A percentile compares a stretch with the other conserved stretches of the same genome.
These are phyloP conservation scores for Epichloe sibirici DNA, from an alignment of 2,329 filamentous ascomycete species.

Conservation along the genomic window DNA sequence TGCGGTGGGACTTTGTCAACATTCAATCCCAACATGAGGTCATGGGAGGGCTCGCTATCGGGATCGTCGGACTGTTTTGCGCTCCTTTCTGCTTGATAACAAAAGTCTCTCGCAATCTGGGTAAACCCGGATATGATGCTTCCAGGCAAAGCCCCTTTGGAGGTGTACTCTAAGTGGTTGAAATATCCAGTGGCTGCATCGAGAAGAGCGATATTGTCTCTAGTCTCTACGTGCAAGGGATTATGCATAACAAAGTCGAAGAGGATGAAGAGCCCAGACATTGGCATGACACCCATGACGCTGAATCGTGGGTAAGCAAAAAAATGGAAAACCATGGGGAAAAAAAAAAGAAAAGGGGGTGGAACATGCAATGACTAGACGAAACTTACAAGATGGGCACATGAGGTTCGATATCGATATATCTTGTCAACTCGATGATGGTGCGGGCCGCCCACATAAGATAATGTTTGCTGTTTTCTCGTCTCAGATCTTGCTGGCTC, in stretches of 20 bases:
- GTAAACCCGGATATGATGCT: constrained; percentile 5
- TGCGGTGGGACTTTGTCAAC: background rate
- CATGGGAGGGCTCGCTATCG: background rate
- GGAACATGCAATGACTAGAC: rapidly evolving
- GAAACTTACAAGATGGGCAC: constrained; percentile 21
- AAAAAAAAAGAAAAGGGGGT: too few relatives aligned
- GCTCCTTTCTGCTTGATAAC: constrained; percentile 1
- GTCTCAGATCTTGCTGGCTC: constrained; percentile 6
- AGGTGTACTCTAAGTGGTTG: constrained; percentile 6
- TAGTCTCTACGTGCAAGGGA: constrained; percentile 10
- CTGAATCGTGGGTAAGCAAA: constrained; percentile 3
- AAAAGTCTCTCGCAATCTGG: constrained; percentile 2
- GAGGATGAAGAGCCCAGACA: constrained; percentile 12
- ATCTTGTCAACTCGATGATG: constrained; percentile 21
- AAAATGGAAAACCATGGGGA: background rate
- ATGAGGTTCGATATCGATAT: constrained; percentile 21
- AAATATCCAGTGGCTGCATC: constrained; percentile 10
- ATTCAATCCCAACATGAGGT: background rate
- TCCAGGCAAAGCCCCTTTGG: constrained; percentile 7
- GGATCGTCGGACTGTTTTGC: background rate
- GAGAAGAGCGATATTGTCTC: constrained; percentile 8
- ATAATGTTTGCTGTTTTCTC: constrained; percentile 11
- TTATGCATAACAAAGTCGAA: constrained; percentile 14
- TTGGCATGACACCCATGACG: constrained; percentile 8
- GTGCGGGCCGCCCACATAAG: constrained; percentile 20